Percentiles rank a stretch among this genome's conserved stretches.
These are phyloP conservation scores for Paspalum notatum DNA, from an alignment of 176 grass and related monocot genomes.

Conservation along the genomic window DNA sequence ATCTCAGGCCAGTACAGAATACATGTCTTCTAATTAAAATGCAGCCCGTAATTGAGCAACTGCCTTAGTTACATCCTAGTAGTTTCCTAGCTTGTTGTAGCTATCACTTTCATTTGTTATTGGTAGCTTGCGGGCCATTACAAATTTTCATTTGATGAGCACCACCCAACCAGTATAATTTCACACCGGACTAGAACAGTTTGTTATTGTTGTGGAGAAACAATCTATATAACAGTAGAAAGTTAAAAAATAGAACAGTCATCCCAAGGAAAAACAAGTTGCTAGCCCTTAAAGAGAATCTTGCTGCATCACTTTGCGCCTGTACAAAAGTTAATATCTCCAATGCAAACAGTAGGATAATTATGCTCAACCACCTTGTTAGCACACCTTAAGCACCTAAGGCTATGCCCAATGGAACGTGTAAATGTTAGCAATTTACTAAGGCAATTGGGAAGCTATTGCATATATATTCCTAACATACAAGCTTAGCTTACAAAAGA, in stretches of 20 bases:
- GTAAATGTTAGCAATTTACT: too few species aligned
- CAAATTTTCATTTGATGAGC: not conserved
- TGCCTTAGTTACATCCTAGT: not conserved
- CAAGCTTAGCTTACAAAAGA: too few species aligned
- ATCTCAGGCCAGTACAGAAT: slow-evolving; percentile 67
- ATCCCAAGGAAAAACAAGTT: not conserved
- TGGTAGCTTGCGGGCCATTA: not conserved
- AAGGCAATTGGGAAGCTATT: too few species aligned
- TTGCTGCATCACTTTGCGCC: not conserved
- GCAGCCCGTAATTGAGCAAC: not conserved
- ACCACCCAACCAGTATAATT: not conserved
- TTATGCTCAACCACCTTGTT: not conserved
- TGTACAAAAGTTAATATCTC: not conserved
- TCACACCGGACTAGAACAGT: not conserved
- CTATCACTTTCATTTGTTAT: not conserved
- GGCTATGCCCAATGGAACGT: too few species aligned
- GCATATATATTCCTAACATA: too few species aligned
- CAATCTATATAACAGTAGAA: not conserved
- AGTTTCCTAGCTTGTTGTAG: not conserved
- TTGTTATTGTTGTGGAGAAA: not conserved
- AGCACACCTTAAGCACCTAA: not conserved
- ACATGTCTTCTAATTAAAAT: not conserved
- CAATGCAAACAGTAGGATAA: not conserved
- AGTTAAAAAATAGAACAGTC: not conserved
- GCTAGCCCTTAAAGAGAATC: not conserved